A percentile compares a stretch with the other conserved stretches of the same genome.
These are phyloP conservation scores for Metschnikowia hibisci DNA, from an alignment of 805 yeast species.

Conservation along the genomic window DNA sequence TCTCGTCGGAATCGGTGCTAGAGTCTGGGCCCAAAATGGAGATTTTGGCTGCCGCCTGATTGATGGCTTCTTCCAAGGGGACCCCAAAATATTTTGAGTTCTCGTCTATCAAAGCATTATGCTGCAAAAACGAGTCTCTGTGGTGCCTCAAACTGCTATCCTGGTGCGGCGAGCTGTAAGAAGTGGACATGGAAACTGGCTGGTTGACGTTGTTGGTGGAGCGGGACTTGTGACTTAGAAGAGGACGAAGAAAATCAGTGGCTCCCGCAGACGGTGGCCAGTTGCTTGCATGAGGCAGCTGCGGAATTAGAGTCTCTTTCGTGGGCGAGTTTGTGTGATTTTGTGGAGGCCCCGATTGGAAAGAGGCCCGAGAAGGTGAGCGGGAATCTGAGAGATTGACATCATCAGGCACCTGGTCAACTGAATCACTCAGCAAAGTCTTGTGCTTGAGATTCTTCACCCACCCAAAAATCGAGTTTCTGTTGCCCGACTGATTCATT, in stretches of 20 bases:
- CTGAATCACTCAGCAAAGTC: slow-evolving; percentile 35
- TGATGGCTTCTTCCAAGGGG: slow-evolving; percentile 64
- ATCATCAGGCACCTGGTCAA: slow-evolving; percentile 30
- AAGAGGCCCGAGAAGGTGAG: slow-evolving; percentile 17
- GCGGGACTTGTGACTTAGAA: slow-evolving; percentile 47
- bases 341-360: slow-evolving; percentile 13
- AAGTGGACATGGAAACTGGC: slow-evolving; percentile 35
- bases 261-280: slow-evolving; percentile 6
- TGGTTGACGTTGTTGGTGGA: slow-evolving; percentile 45
- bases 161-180: slow-evolving; percentile 16
- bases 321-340: slow-evolving; percentile 14
- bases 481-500: slow-evolving; percentile 41
- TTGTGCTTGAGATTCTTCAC: slow-evolving; percentile 41
- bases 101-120: slow-evolving; percentile 41
- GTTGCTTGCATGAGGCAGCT: slow-evolving; percentile 3
- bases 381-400: slow-evolving; percentile 19
- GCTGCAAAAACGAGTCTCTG: slow-evolving; percentile 48
- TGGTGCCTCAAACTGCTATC: slow-evolving; percentile 34
- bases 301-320: slow-evolving; percentile 8
- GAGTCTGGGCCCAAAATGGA: slow-evolving; percentile 51
- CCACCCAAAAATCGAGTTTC: slow-evolving; percentile 42
- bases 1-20: slow-evolving; percentile 38
- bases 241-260: slow-evolving; percentile 39
- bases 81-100: slow-evolving; percentile 72
- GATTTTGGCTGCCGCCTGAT: slow-evolving; percentile 73